Evolutionary conservation across 345 rosid species (phyloP).

Genomic region (Eucalyptus sp.): DNA sequence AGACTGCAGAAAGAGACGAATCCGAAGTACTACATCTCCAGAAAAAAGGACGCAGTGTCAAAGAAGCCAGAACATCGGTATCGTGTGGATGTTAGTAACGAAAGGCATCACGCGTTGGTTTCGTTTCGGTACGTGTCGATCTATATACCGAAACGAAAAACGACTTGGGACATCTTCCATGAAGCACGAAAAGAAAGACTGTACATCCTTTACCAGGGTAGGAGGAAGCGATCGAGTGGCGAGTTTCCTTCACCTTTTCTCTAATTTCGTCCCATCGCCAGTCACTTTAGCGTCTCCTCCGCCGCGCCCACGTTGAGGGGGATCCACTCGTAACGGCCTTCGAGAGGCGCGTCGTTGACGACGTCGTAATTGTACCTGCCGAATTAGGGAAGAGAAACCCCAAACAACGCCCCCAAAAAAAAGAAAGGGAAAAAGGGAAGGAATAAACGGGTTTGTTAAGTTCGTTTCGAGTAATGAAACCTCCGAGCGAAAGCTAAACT

Average conservation of each 20-base stretch:
- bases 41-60: not conserved
- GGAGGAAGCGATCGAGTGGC: not conserved
- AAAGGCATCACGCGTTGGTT: not conserved
- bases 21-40: not conserved
- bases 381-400: not conserved
- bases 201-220: not conserved
- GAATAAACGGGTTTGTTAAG: not conserved
- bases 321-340: conserved; percentile 71
- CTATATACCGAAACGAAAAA: not conserved
- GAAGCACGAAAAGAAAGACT: not conserved
- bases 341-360: conserved; percentile 49
- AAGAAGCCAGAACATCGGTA: not conserved
- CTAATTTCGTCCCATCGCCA: not conserved
- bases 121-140: not conserved
- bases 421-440: not conserved
- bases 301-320: conserved; percentile 12
- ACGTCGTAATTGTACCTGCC: conserved; percentile 71
- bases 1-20: not conserved
- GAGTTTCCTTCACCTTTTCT: not conserved
- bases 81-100: not conserved
- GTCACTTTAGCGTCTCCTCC: not conserved
- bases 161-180: not conserved
- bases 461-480: not conserved
- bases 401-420: too few species aligned
- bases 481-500: not conserved